These are phyloP conservation scores for Vitis hybrid DNA, from an alignment of 177 flowering plant genomes.

Conservation along the genomic window DNA sequence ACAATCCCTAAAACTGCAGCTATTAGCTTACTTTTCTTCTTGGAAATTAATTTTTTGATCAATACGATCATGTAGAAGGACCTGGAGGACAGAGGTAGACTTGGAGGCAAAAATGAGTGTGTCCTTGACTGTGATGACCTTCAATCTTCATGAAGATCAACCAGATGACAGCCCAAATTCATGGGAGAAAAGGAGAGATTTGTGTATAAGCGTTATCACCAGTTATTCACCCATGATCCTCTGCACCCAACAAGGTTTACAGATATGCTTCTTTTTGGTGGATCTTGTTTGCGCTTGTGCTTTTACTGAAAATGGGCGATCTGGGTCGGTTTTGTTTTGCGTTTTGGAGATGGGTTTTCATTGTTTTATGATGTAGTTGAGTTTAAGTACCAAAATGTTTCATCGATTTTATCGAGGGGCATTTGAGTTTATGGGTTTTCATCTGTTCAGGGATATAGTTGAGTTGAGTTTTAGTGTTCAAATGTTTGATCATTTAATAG, in stretches of 20 bases:
- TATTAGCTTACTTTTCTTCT: too few species aligned
- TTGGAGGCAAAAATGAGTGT: slow-evolving; percentile 60
- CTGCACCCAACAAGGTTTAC: slow-evolving; percentile 89
- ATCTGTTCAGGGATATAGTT: background rate
- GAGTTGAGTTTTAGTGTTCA: background rate
- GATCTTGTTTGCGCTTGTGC: slow-evolving; percentile 12
- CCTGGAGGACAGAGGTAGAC: background rate
- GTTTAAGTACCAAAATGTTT: background rate
- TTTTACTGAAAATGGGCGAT: slow-evolving; percentile 13
- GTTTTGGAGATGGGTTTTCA: slow-evolving; percentile 13
- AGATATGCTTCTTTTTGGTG: background rate
- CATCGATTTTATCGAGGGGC: background rate
- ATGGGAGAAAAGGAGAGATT: slow-evolving; percentile 87
- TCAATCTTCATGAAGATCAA: slow-evolving; percentile 87
- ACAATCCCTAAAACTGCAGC: too few species aligned
- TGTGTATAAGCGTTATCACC: slow-evolving; percentile 86
- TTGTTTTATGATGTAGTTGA: slow-evolving; percentile 6
- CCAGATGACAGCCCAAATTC: slow-evolving; percentile 69
- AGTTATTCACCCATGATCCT: slow-evolving; percentile 84
- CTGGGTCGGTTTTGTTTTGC: slow-evolving; percentile 18
- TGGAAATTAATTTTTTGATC: background rate
- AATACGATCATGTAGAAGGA: slow-evolving; percentile 19
- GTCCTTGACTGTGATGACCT: slow-evolving; percentile 80
- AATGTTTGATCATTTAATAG: too few species aligned
- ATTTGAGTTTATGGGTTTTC: background rate